Evolutionary conservation across 108 stramenopile species (phyloP).

Genomic region (Epithemia pelagica): DNA sequence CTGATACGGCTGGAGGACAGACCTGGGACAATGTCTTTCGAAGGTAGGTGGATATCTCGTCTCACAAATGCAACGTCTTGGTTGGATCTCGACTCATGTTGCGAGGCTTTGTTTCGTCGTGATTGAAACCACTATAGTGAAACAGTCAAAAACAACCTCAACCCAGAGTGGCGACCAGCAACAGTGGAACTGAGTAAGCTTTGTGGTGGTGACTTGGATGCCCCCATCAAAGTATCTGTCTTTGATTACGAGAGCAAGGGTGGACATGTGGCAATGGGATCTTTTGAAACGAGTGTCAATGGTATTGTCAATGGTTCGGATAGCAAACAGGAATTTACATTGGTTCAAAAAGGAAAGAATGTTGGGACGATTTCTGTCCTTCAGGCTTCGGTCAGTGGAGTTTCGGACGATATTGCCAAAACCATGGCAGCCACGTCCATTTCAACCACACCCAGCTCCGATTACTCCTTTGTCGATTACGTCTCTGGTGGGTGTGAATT

Average conservation of each 20-base stretch:
- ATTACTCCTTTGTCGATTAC: constrained; percentile 35
- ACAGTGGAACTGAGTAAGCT: constrained; percentile 32
- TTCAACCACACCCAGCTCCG: not conserved
- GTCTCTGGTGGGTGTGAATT: constrained; percentile 45
- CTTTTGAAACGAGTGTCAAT: constrained; percentile 42
- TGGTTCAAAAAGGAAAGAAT: constrained; percentile 23
- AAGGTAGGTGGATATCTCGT: constrained; percentile 7
- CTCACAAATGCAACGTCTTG: not conserved
- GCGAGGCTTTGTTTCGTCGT: not conserved
- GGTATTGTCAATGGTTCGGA: constrained; percentile 13
- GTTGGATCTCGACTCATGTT: not conserved
- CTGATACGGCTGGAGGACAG: constrained; percentile 40
- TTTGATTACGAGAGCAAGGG: constrained; percentile 46
- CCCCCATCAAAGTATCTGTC: constrained; percentile 36
- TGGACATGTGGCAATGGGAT: constrained; percentile 53
- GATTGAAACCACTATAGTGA: not conserved
- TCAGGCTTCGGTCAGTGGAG: constrained; percentile 17
- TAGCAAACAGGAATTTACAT: not conserved
- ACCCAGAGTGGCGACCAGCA: constrained; percentile 39
- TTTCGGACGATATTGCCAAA: constrained; percentile 14
- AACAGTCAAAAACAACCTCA: constrained; percentile 36
- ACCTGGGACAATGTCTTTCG: constrained; percentile 47
- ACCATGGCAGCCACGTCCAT: constrained; percentile 6
- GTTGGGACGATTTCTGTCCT: constrained; percentile 18
- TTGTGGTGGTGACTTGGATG: constrained; percentile 36